Percentiles rank a stretch among this genome's conserved stretches.
Conservation (phyloP, 2,329 filamentous ascomycete genomes). For the Tolypocladium album region DNA sequence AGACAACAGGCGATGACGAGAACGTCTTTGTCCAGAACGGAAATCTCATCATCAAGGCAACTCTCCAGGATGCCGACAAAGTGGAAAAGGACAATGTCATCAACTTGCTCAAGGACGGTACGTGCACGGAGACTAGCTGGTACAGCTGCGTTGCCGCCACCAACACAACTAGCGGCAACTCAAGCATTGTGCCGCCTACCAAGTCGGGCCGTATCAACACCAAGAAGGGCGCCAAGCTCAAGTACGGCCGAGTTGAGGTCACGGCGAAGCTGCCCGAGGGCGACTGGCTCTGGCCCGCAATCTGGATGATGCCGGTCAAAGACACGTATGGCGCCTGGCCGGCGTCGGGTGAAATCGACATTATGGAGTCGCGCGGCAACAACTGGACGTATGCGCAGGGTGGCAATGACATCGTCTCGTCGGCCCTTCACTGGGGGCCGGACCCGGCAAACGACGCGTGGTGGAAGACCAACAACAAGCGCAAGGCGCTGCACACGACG, state of each 20-base stretch:
- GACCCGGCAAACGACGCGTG: slow-evolving; percentile 61
- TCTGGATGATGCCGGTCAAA: slow-evolving; percentile 75
- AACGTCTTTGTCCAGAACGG: slow-evolving; percentile 66
- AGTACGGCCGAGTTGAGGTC: slow-evolving; percentile 74
- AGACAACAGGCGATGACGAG: slow-evolving; percentile 60
- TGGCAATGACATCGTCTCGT: slow-evolving; percentile 72
- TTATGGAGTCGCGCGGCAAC: slow-evolving; percentile 72
- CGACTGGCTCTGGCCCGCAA: slow-evolving; percentile 88
- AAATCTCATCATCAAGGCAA: slow-evolving; percentile 64
- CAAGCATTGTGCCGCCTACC: slow-evolving; percentile 66
- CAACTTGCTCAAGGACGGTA: slow-evolving; percentile 54
- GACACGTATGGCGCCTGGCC: slow-evolving; percentile 70
- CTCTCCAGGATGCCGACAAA: slow-evolving; percentile 57
- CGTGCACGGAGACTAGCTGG: slow-evolving; percentile 50
- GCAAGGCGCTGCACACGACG: slow-evolving; percentile 61
- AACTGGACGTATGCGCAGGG: slow-evolving; percentile 66
- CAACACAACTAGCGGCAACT: slow-evolving; percentile 59
- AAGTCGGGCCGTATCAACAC: slow-evolving; percentile 72
- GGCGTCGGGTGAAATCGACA: slow-evolving; percentile 72
- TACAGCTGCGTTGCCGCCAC: slow-evolving; percentile 57
- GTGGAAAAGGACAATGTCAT: slow-evolving; percentile 57
- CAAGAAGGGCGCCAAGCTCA: slow-evolving; percentile 58
- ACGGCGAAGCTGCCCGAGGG: slow-evolving; percentile 64
- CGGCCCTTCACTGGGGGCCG: slow-evolving; percentile 75
- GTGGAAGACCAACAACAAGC: slow-evolving; percentile 77